Evolutionary conservation across 2,329 filamentous ascomycete species (phyloP).

Genomic region (Penicillium sp.): DNA sequence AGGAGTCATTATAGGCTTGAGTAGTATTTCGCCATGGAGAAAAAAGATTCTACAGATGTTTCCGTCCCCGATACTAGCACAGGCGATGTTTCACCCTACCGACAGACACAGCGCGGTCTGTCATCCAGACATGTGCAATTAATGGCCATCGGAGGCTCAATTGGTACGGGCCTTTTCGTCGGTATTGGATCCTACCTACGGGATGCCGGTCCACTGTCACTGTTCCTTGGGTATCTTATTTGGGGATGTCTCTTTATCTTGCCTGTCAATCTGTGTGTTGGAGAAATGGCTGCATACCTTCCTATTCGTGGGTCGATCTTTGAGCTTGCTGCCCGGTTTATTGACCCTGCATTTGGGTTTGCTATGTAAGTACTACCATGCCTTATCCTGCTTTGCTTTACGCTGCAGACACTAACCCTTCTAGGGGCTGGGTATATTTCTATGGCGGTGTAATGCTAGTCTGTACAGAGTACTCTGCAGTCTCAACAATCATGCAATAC

Average conservation of each 20-base stretch:
- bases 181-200: slow-evolving; percentile 37
- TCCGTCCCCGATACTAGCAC: slow-evolving; percentile 11
- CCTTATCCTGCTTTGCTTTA: neutral
- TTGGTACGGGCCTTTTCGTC: slow-evolving; percentile 39
- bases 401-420: neutral
- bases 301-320: slow-evolving; percentile 50
- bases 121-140: slow-evolving; percentile 44
- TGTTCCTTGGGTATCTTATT: slow-evolving; percentile 40
- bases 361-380: slow-evolving; percentile 30
- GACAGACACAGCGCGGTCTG: slow-evolving; percentile 35
- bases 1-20: neutral
- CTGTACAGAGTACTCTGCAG: slow-evolving; percentile 50
- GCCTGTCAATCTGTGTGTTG: slow-evolving; percentile 34
- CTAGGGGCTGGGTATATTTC: slow-evolving; percentile 48
- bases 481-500: slow-evolving; percentile 48
- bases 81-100: slow-evolving; percentile 18
- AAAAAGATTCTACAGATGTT: slow-evolving; percentile 18
- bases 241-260: slow-evolving; percentile 37
- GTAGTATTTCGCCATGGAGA: slow-evolving; percentile 17
- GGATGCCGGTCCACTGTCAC: slow-evolving; percentile 34
- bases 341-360: slow-evolving; percentile 49
- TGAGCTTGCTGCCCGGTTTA: slow-evolving; percentile 49
- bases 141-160: slow-evolving; percentile 43
- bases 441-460: slow-evolving; percentile 48
- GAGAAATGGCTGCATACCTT: slow-evolving; percentile 34